Conservation (phyloP, 805 yeast genomes). For the Wickerhamiella allomyrinae region DNA sequence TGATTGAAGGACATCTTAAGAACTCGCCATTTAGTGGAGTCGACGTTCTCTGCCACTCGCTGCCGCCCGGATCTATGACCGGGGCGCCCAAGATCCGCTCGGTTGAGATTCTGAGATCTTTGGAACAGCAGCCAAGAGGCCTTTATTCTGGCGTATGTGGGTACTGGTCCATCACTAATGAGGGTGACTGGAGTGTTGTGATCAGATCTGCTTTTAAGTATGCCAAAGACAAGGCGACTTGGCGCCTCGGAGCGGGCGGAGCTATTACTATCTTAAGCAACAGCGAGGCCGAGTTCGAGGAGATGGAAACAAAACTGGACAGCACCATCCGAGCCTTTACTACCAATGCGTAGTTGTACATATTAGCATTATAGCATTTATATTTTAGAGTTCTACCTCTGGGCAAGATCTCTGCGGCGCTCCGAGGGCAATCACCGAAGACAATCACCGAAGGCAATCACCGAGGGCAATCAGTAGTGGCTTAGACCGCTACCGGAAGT, state of each 20-base stretch:
- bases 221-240: slow-evolving; percentile 25
- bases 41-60: slow-evolving; percentile 59
- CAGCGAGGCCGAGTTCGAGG: slow-evolving; percentile 79
- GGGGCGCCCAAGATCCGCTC: slow-evolving; percentile 97
- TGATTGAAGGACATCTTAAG: slow-evolving; percentile 50
- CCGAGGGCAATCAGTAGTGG: no score
- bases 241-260: slow-evolving; percentile 97
- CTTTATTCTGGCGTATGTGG: slow-evolving; percentile 91
- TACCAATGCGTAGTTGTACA: not conserved
- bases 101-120: slow-evolving; percentile 57
- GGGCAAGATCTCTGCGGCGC: no score
- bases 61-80: slow-evolving; percentile 99
- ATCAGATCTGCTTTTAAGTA: slow-evolving; percentile 63
- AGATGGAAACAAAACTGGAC: slow-evolving; percentile 66
- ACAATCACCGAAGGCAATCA: no score
- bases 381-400: no score
- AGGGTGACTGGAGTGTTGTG: slow-evolving; percentile 91
- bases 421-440: no score
- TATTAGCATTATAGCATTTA: not conserved
- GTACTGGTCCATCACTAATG: slow-evolving; percentile 78
- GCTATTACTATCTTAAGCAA: slow-evolving; percentile 86
- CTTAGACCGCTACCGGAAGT: no score
- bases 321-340: slow-evolving; percentile 65
- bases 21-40: slow-evolving; percentile 41
- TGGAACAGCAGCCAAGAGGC: slow-evolving; percentile 56